phyloP scores from a whole-genome alignment of 805 yeast genomes.

The Pichia exigua region DNA sequence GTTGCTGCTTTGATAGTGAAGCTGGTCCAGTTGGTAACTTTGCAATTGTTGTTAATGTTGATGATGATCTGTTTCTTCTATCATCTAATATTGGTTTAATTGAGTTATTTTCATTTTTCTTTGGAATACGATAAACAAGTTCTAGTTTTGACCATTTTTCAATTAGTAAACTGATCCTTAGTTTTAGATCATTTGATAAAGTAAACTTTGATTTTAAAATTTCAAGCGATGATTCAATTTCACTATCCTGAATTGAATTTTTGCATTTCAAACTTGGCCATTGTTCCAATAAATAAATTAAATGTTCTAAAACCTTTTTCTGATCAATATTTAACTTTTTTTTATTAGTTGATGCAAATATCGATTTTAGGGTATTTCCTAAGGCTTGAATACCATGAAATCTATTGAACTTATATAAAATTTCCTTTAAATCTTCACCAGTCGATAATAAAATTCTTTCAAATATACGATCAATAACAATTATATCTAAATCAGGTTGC shows the following conservation, averaged over 20 bases:
- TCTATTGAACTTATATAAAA: conserved; percentile 55
- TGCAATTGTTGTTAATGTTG: neutral
- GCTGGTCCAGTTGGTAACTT: conserved; percentile 11
- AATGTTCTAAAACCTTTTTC: conserved; percentile 35
- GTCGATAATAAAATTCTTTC: conserved; percentile 53
- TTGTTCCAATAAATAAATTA: conserved; percentile 48
- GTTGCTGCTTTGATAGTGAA: conserved; percentile 3
- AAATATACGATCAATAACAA: conserved; percentile 58
- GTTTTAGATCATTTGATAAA: conserved; percentile 18
- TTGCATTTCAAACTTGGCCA: conserved; percentile 66
- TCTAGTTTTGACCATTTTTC: conserved; percentile 66
- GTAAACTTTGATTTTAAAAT: conserved; percentile 25
- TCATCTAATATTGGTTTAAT: conserved; percentile 15
- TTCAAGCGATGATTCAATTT: conserved; percentile 57
- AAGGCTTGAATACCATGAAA: conserved; percentile 85
- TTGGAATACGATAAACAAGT: conserved; percentile 82
- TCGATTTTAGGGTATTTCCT: conserved; percentile 45
- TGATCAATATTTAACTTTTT: conserved; percentile 22
- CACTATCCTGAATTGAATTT: conserved; percentile 67
- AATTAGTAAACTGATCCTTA: conserved; percentile 39
- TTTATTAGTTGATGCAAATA: conserved; percentile 11
- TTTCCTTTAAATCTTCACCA: conserved; percentile 23
- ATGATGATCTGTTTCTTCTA: conserved; percentile 16
- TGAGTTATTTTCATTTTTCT: conserved; percentile 32
- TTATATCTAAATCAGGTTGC: conserved; percentile 58